These are phyloP conservation scores for Mucor irregularis DNA, from an alignment of 371 early-diverging fungal species.

Conservation along the genomic window DNA sequence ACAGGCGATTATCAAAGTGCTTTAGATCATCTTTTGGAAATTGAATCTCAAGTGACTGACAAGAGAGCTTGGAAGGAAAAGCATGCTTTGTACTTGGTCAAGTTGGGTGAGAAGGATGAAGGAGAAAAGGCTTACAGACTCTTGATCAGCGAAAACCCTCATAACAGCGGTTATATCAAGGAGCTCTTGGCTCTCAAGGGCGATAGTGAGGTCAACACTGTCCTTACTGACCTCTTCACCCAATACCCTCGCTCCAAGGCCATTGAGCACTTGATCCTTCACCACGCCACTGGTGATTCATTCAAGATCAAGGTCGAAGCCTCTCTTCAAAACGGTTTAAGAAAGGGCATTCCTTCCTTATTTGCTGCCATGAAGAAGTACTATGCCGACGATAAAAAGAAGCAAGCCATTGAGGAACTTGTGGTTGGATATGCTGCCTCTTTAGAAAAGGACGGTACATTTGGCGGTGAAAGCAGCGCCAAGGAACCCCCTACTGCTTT, in stretches of 20 bases:
- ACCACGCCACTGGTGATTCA: conserved; percentile 69
- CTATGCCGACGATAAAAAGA: conserved; percentile 70
- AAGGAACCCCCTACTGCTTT: conserved; percentile 81
- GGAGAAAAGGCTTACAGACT: conserved; percentile 75
- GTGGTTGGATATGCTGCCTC: conserved; percentile 60
- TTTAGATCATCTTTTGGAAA: conserved; percentile 71
- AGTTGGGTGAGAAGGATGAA: conserved; percentile 65
- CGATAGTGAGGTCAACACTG: conserved; percentile 26
- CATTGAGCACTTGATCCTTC: conserved; percentile 73
- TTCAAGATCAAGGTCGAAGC: conserved; percentile 67
- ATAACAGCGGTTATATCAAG: conserved; percentile 70
- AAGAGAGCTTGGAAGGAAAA: conserved; percentile 71
- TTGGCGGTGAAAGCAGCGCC: conserved; percentile 40
- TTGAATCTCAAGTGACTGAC: conserved; percentile 75
- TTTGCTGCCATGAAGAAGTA: conserved; percentile 81
- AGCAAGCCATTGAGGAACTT: conserved; percentile 62
- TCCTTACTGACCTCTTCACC: conserved; percentile 63
- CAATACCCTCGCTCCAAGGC: conserved; percentile 85
- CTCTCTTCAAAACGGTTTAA: conserved; percentile 71
- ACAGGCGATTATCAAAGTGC: conserved; percentile 75
- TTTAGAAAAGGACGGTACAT: conserved; percentile 52
- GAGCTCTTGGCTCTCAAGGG: conserved; percentile 60
- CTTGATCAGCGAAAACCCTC: conserved; percentile 82
- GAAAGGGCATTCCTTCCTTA: conserved; percentile 92
- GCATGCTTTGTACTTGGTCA: conserved; percentile 68